phyloP scores from a whole-genome alignment of 805 yeast genomes.

The Danielia oregonensis region DNA sequence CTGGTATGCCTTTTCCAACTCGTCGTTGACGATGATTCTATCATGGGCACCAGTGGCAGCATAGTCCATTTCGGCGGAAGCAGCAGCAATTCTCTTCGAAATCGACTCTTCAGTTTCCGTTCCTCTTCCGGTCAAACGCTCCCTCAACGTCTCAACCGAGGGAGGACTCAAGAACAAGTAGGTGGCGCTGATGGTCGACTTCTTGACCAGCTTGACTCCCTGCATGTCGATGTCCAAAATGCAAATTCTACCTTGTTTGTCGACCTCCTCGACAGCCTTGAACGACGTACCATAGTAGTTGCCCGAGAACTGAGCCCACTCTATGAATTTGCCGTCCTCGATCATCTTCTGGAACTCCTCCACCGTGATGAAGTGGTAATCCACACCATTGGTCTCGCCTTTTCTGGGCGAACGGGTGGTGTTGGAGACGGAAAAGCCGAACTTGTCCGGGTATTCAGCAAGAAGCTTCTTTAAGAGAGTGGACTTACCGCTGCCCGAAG shows the following conservation, averaged over 20 bases:
- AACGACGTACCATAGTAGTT: conserved; percentile 95
- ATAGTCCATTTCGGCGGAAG: conserved; percentile 83
- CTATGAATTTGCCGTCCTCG: conserved; percentile 74
- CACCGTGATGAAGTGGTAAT: conserved; percentile 82
- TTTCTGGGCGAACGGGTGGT: conserved; percentile 90
- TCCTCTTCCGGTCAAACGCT: conserved; percentile 83
- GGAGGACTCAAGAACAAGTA: conserved; percentile 92
- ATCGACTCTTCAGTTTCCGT: conserved; percentile 89
- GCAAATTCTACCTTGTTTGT: conserved; percentile 66
- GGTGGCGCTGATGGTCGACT: conserved; percentile 77
- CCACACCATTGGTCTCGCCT: conserved; percentile 86
- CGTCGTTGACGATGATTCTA: conserved; percentile 81
- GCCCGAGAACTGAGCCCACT: conserved; percentile 98
- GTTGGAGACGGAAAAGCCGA: conserved; percentile 92
- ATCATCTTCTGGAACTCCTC: conserved; percentile 78
- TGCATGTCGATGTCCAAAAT: conserved; percentile 98
- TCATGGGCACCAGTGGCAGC: conserved; percentile 93
- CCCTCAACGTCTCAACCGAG: conserved; percentile 69
- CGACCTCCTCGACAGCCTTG: conserved; percentile 75
- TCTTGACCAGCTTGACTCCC: conserved; percentile 91
- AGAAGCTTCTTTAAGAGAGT: conserved; percentile 86
- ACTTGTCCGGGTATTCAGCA: conserved; percentile 82
- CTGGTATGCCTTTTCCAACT: conserved; percentile 80
- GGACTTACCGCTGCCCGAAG: conserved; percentile 95
- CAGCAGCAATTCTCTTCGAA: conserved; percentile 81